These are phyloP conservation scores for Grifola frondosa DNA, from an alignment of 1,284 basidiomycete genomes.

Conservation along the genomic window DNA sequence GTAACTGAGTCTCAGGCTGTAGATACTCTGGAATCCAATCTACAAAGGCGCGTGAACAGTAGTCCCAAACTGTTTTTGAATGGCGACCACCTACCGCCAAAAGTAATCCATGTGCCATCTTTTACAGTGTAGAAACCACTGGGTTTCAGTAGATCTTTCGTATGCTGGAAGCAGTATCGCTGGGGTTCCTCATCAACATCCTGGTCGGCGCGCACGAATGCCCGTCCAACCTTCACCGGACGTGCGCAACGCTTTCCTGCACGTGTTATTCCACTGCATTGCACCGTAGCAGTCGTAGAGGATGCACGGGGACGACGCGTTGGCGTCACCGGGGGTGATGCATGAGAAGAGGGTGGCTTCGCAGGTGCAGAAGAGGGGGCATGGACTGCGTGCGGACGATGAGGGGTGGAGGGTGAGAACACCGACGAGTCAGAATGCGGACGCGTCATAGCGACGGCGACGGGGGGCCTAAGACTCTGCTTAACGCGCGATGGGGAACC, in stretches of 20 bases:
- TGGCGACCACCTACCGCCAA: background rate
- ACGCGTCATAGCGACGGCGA: slow-evolving; percentile 2
- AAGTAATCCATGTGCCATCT: slow-evolving; percentile 2
- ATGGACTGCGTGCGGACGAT: slow-evolving; percentile 25
- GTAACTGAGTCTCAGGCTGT: slow-evolving; percentile 57
- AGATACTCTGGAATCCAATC: slow-evolving; percentile 73
- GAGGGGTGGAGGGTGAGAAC: slow-evolving; percentile 18
- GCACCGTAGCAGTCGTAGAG: slow-evolving; percentile 40
- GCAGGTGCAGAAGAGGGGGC: slow-evolving; percentile 19
- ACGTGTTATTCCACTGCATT: slow-evolving; percentile 68
- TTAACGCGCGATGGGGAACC: slow-evolving; percentile 12
- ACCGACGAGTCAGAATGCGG: slow-evolving; percentile 19
- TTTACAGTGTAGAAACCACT: background rate
- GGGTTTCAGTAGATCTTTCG: slow-evolving; percentile 32
- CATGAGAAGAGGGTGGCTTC: slow-evolving; percentile 14
- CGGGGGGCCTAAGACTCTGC: slow-evolving; percentile 6
- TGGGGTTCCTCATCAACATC: slow-evolving; percentile 40
- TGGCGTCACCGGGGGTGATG: slow-evolving; percentile 11
- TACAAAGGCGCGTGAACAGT: slow-evolving; percentile 25
- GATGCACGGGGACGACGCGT: slow-evolving; percentile 27
- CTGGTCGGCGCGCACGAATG: slow-evolving; percentile 38
- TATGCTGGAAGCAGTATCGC: slow-evolving; percentile 69
- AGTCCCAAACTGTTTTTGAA: background rate
- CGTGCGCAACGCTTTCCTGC: slow-evolving; percentile 62
- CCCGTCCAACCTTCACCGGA: slow-evolving; percentile 50